Evolutionary conservation across 164 flowering plant genomes (phyloP).

Genomic region (Sedum album): DNA sequence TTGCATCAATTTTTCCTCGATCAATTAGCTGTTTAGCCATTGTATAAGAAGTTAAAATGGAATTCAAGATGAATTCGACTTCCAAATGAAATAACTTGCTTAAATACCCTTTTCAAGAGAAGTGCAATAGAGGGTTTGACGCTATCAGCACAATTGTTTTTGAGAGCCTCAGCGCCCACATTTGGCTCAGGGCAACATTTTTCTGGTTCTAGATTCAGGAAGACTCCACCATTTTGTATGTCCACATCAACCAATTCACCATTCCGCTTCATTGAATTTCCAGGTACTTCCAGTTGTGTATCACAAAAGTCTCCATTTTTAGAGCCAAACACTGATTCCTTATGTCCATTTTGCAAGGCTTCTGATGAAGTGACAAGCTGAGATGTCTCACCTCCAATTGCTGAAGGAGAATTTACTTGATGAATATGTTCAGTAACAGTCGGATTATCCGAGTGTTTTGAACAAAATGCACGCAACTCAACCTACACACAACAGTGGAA

Average conservation of each 20-base stretch:
- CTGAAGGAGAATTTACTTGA: background rate
- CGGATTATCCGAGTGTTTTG: constrained; percentile 61
- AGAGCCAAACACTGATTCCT: background rate
- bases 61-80: background rate
- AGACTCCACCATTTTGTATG: background rate
- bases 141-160: background rate
- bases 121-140: constrained; percentile 6
- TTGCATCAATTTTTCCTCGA: constrained; percentile 51
- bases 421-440: background rate
- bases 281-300: background rate
- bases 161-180: background rate
- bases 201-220: background rate
- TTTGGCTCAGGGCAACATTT: background rate
- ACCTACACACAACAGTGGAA: constrained; percentile 28
- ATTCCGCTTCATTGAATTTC: background rate
- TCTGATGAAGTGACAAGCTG: background rate
- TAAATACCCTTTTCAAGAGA: constrained; percentile 11
- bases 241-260: constrained; percentile 1
- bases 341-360: background rate
- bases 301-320: background rate
- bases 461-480: constrained; percentile 86
- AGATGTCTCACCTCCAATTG: background rate
- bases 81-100: constrained; percentile 3
- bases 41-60: constrained; percentile 2
- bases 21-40: constrained; percentile 49